Evolutionary conservation across 352 stramenopile genomes (phyloP).

Genomic region (Phytophthora palmivora): DNA sequence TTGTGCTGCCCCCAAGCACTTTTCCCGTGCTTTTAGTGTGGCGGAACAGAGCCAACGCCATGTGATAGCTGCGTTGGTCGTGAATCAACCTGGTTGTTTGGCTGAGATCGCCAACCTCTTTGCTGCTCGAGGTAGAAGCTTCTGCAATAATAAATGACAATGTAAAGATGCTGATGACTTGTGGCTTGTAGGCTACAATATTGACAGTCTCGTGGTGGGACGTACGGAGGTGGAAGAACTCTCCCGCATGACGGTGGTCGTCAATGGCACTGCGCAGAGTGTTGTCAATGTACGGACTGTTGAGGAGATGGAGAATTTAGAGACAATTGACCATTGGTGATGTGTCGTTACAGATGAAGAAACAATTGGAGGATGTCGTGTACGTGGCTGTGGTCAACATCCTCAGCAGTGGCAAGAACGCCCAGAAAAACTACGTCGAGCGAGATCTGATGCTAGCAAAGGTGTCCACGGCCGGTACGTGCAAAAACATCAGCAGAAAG

Average conservation of each 20-base stretch:
- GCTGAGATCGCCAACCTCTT: constrained; percentile 90
- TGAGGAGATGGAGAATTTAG: neutral
- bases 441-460: constrained; percentile 90
- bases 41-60: constrained; percentile 66
- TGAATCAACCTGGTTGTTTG: constrained; percentile 87
- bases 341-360: constrained; percentile 75
- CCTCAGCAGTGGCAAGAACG: constrained; percentile 66
- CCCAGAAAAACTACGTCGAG: constrained; percentile 86
- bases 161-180: constrained; percentile 9
- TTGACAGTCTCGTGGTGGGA: constrained; percentile 88
- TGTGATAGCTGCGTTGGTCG: constrained; percentile 84
- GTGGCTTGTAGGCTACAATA: constrained; percentile 75
- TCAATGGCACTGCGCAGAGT: constrained; percentile 82
- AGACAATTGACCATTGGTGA: constrained; percentile 8
- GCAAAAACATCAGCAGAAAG: neutral
- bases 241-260: constrained; percentile 87
- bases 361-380: constrained; percentile 89
- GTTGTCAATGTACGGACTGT: constrained; percentile 66
- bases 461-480: constrained; percentile 79
- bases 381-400: constrained; percentile 89
- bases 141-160: neutral
- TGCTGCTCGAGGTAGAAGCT: constrained; percentile 62
- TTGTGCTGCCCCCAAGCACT: constrained; percentile 16
- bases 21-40: constrained; percentile 49
- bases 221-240: constrained; percentile 88